Conservation (phyloP, 371 early-diverging fungal species). For the Saksenaea oblongispora region DNA sequence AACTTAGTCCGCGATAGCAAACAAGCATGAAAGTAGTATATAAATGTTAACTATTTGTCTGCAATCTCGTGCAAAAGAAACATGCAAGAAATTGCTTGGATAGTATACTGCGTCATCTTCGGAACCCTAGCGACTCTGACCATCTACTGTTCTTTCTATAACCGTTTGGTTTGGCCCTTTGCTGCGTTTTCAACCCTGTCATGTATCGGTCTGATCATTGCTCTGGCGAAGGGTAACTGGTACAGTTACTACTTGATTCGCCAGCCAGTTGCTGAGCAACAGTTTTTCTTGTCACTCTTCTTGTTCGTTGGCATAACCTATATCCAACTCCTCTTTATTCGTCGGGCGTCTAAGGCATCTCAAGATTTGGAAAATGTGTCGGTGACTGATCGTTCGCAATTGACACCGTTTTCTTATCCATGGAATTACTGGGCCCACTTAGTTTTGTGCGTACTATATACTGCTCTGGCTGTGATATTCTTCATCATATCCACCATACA, state of each 20-base stretch:
- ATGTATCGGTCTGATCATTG: slow-evolving; percentile 12
- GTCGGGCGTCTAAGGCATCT: slow-evolving; percentile 14
- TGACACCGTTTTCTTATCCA: no score
- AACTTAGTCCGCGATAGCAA: no score
- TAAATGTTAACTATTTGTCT: no score
- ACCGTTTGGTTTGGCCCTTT: slow-evolving; percentile 32
- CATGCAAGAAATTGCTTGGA: slow-evolving; percentile 34
- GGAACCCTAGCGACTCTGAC: slow-evolving; percentile 14
- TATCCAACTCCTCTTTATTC: slow-evolving; percentile 28
- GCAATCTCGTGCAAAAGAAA: slow-evolving; percentile 15
- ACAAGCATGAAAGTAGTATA: no score
- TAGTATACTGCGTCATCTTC: slow-evolving; percentile 28
- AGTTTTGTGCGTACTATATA: slow-evolving; percentile 16
- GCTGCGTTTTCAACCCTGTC: slow-evolving; percentile 12
- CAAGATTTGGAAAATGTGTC: no score
- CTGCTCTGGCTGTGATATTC: slow-evolving; percentile 11
- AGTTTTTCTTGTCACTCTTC: slow-evolving; percentile 27
- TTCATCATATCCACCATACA: background rate
- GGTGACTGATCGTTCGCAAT: no score
- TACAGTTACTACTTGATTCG: slow-evolving; percentile 10
- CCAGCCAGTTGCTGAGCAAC: slow-evolving; percentile 23
- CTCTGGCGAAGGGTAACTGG: slow-evolving; percentile 6
- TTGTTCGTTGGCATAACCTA: slow-evolving; percentile 28
- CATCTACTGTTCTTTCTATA: slow-evolving; percentile 19
- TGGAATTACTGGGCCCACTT: slow-evolving; percentile 22